Base-by-base conservation (phyloP, 345 rosid genomes). In the Syzygium jambos region DNA sequence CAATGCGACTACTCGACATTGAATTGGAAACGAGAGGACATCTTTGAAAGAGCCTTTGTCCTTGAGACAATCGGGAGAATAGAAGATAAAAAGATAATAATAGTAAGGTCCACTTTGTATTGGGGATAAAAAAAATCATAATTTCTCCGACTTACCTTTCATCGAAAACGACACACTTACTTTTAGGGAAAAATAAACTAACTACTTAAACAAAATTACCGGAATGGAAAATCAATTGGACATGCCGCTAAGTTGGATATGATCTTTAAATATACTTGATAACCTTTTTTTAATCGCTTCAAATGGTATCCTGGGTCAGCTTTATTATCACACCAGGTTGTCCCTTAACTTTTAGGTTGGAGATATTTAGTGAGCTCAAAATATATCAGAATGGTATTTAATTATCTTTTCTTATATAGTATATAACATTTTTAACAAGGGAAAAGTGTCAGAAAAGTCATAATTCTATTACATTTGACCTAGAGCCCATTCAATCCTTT, bases 1-100 rank as follows among this genome's bases (percentile, higher is more conserved):
- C 90, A 87, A 80, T 57, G 93, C 93, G 91, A 90, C 93, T 88
- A 52, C 93, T 89, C 91, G 93, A 87, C 88, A 41, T 84, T 87
- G 93, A 87, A 85, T 49, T 52, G 27, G 23, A 73, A 73, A 73
- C 14, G 82, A 19, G 82, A 19, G 82, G 82, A 21, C 82, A 19
- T 19, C 82, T 38, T 73, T 38, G 49, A 38, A 73, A 73, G 82
- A 38, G 19, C 46, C 49, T 5, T 57, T 73, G 34, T 68, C 46
- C 80, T 34, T 4, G 46, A 68, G 46, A 30, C 3, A 30, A 68
- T 68, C 23, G 11, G 46, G 46, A 34, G 25, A 17, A 34, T 34
- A 16, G 2, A 68, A 34, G 4, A 68, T 34, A 9, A 68, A 34
- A 17, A 29, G 0, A 4, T 30, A 17, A 34, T 34, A 41, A 17